phyloP scores from a whole-genome alignment of 2,329 filamentous ascomycete species.

The Orbilia javanica region DNA sequence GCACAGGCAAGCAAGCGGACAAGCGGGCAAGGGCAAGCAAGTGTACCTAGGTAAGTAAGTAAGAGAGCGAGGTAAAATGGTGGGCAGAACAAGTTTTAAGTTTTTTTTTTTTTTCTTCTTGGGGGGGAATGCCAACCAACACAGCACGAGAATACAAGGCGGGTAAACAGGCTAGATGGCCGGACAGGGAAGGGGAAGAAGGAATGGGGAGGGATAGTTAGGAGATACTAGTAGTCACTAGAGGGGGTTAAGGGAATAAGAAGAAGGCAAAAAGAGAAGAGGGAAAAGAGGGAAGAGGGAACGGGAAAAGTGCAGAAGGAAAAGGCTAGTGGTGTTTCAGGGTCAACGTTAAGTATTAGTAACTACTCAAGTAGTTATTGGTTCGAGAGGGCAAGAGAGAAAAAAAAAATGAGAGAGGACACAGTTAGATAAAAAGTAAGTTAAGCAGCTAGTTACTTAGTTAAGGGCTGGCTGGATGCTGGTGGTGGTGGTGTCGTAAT shows the following conservation, averaged over 20 bases:
- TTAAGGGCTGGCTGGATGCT: not conserved
- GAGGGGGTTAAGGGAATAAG: not conserved
- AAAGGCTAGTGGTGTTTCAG: conserved; percentile 7
- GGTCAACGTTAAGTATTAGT: conserved; percentile 7
- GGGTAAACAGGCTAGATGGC: conserved; percentile 2
- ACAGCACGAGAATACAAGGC: not conserved
- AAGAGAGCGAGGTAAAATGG: not conserved
- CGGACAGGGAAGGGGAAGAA: not conserved
- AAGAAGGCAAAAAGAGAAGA: not conserved
- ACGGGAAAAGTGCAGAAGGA: not conserved
- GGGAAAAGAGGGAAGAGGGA: not conserved
- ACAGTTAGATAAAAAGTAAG: conserved; percentile 2
- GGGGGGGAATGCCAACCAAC: conserved; percentile 9
- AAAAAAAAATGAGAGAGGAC: too few species aligned
- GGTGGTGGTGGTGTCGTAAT: conserved; percentile 3
- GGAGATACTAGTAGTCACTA: not conserved
- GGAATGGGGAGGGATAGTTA: not conserved
- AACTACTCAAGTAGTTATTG: not conserved
- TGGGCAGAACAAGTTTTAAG: not conserved
- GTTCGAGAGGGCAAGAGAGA: not conserved
- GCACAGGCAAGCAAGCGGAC: not conserved
- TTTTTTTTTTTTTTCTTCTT: not conserved
- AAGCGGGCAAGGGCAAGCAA: not conserved
- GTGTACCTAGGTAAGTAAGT: not conserved
- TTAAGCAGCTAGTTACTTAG: not conserved